phyloP scores from a whole-genome alignment of 2,329 filamentous ascomycete genomes.

The Podosphaera xanthii region DNA sequence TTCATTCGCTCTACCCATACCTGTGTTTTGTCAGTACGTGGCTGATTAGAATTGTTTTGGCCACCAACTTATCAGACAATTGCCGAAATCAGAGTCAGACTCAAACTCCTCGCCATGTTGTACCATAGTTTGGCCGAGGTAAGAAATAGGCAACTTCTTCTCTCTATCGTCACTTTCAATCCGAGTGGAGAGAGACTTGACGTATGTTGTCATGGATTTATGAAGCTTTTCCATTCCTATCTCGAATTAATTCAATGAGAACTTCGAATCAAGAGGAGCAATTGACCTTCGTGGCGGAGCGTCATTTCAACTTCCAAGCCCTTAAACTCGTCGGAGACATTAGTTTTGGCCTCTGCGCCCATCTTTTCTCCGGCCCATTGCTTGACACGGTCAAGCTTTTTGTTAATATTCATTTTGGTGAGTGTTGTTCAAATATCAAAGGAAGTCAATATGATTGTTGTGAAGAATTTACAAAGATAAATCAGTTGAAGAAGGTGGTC shows the following conservation, averaged over 20 bases:
- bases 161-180: conserved; percentile 71
- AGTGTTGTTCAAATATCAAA: neutral
- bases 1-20: conserved; percentile 70
- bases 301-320: conserved; percentile 75
- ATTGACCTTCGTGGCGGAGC: conserved; percentile 63
- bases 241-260: conserved; percentile 5
- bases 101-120: conserved; percentile 84
- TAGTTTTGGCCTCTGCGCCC: conserved; percentile 74
- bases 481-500: no score
- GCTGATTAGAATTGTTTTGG: neutral
- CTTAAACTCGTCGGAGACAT: conserved; percentile 77
- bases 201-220: conserved; percentile 60
- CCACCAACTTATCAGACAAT: conserved; percentile 44
- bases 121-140: conserved; percentile 69
- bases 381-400: conserved; percentile 86
- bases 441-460: no score
- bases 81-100: conserved; percentile 71
- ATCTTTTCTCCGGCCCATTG: conserved; percentile 97
- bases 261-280: neutral
- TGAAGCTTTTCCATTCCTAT: conserved; percentile 79
- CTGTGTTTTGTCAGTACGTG: conserved; percentile 20
- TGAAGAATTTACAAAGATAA: no score
- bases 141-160: conserved; percentile 57
- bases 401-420: conserved; percentile 23
- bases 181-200: conserved; percentile 71